These are phyloP conservation scores for Platanthera zijinensis DNA, from an alignment of 106 monocot genomes.

Conservation along the genomic window DNA sequence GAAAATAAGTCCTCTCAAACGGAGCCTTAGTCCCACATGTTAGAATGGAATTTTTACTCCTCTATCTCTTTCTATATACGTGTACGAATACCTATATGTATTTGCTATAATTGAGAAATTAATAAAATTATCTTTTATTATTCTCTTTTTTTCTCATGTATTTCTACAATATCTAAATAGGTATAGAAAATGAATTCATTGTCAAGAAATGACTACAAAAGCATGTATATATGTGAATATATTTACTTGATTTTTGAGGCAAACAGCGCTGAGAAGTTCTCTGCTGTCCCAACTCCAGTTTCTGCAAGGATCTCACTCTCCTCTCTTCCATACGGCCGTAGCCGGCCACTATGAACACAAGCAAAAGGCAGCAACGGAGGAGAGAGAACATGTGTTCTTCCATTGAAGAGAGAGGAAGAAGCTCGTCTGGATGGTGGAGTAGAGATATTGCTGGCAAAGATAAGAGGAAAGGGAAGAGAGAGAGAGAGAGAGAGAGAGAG, in stretches of 20 bases:
- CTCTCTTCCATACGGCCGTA: not conserved
- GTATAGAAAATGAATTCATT: not conserved
- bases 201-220: not conserved
- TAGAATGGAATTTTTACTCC: too few species aligned
- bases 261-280: not conserved
- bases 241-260: slow-evolving; percentile 22
- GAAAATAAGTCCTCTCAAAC: too few species aligned
- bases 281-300: not conserved
- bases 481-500: slow-evolving; percentile 10
- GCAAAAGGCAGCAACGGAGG: slow-evolving; percentile 4
- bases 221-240: not conserved
- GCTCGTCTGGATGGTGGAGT: not conserved
- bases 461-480: not conserved
- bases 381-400: not conserved
- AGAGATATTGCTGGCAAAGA: not conserved
- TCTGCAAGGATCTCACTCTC: slow-evolving; percentile 2
- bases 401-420: slow-evolving; percentile 7
- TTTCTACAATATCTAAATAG: too few species aligned
- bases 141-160: too few species aligned
- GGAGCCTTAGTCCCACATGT: too few species aligned
- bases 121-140: too few species aligned
- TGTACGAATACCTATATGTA: too few species aligned
- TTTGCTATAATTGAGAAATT: too few species aligned
- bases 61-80: too few species aligned
- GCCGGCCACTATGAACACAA: not conserved